These are phyloP conservation scores for Diaporthe capsici DNA, from an alignment of 2,329 filamentous ascomycete genomes.

Conservation along the genomic window DNA sequence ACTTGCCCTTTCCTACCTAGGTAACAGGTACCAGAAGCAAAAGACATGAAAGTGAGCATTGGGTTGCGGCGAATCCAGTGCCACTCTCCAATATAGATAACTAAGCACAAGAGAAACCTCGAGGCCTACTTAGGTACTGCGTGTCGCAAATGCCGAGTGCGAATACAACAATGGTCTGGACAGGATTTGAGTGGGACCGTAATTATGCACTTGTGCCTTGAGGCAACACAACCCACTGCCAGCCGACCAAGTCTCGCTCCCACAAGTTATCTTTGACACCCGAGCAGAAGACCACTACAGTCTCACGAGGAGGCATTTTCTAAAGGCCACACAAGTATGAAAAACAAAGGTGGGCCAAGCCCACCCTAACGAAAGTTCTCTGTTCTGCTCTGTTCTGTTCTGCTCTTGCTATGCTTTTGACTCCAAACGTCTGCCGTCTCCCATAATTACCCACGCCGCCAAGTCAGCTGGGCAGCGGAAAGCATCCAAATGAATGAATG, in stretches of 20 bases:
- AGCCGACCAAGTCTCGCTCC: too few species aligned
- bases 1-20: too few species aligned
- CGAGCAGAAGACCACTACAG: background rate
- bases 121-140: background rate
- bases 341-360: background rate
- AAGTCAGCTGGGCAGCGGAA: background rate
- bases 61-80: too few species aligned
- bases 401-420: constrained; percentile 30
- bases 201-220: background rate
- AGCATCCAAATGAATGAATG: constrained; percentile 35
- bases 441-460: constrained; percentile 15
- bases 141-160: background rate
- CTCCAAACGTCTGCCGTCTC: constrained; percentile 11
- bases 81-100: too few species aligned
- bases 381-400: constrained; percentile 17
- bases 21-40: too few species aligned
- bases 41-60: too few species aligned
- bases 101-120: background rate
- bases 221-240: background rate
- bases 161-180: background rate
- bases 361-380: constrained; percentile 1
- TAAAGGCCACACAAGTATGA: background rate
- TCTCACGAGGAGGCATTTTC: background rate
- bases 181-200: background rate
- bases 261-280: background rate